Percentiles rank a stretch among this genome's conserved stretches.
These are phyloP conservation scores for Penicillium bialowiezense DNA, from an alignment of 495 filamentous ascomycete species.

Conservation along the genomic window DNA sequence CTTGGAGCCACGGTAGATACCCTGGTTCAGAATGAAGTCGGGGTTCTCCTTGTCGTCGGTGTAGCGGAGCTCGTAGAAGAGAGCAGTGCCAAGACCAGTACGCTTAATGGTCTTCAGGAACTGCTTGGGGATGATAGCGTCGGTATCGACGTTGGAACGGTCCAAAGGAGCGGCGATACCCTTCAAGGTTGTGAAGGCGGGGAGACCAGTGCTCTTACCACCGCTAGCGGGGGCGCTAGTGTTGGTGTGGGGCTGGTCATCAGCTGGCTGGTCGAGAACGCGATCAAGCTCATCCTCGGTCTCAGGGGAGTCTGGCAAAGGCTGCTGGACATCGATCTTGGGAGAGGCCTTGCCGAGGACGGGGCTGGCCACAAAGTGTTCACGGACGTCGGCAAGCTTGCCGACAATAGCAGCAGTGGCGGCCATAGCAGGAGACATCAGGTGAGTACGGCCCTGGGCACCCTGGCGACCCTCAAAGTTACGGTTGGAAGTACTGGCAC, in stretches of 20 bases:
- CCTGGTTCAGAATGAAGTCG: slow-evolving; percentile 86
- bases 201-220: slow-evolving; percentile 61
- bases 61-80: slow-evolving; percentile 83
- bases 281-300: slow-evolving; percentile 75
- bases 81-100: slow-evolving; percentile 82
- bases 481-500: slow-evolving; percentile 92
- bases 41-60: slow-evolving; percentile 72
- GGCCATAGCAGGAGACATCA: slow-evolving; percentile 97
- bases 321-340: slow-evolving; percentile 54
- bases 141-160: slow-evolving; percentile 88
- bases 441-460: slow-evolving; percentile 86
- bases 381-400: slow-evolving; percentile 87
- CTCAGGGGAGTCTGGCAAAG: slow-evolving; percentile 68
- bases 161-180: slow-evolving; percentile 89
- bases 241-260: slow-evolving; percentile 61
- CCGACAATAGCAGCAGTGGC: slow-evolving; percentile 86
- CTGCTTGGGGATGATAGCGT: slow-evolving; percentile 98
- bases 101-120: slow-evolving; percentile 99
- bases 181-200: slow-evolving; percentile 77
- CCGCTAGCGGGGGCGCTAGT: slow-evolving; percentile 35
- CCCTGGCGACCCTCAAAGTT: slow-evolving; percentile 98
- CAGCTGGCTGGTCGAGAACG: slow-evolving; percentile 73
- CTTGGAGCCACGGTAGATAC: slow-evolving; percentile 80
- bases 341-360: slow-evolving; percentile 57
- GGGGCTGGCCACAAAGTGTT: slow-evolving; percentile 59